Percentiles rank a stretch among this genome's conserved stretches.
These are phyloP conservation scores for Polytrichum formosum DNA, from an alignment of 225 moss, liverwort and hornwort species.

Conservation along the genomic window DNA sequence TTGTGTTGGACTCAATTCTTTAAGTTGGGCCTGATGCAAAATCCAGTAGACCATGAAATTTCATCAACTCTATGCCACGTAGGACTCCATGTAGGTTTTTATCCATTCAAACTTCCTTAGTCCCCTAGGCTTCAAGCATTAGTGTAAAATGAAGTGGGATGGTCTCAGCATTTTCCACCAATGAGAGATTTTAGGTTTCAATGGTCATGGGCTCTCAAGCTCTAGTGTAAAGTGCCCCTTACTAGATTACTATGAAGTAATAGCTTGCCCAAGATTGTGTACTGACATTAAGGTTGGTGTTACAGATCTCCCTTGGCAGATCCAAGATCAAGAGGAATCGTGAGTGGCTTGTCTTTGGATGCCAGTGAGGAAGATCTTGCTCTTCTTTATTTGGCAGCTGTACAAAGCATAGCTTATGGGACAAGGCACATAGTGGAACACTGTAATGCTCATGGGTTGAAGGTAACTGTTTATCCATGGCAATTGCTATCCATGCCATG, in stretches of 20 bases:
- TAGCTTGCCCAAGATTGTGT: constrained; percentile 11
- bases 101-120: too few relatives aligned
- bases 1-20: too few relatives aligned
- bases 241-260: not conserved
- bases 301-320: constrained; percentile 88
- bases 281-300: constrained; percentile 11
- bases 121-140: not conserved
- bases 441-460: constrained; percentile 73
- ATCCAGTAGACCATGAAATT: too few relatives aligned
- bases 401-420: constrained; percentile 96
- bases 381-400: constrained; percentile 76
- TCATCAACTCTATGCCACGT: too few relatives aligned
- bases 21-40: too few relatives aligned
- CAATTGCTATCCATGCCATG: too few relatives aligned
- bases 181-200: too few relatives aligned
- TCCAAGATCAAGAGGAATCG: constrained; percentile 73
- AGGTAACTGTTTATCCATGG: constrained; percentile 42
- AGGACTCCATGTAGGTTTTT: too few relatives aligned
- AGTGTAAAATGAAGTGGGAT: not conserved
- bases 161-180: too few relatives aligned
- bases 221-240: too few relatives aligned
- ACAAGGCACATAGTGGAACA: constrained; percentile 91
- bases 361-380: constrained; percentile 74
- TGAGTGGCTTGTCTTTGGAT: constrained; percentile 87
- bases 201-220: too few relatives aligned